Base-by-base conservation (phyloP, 169 alveolate genomes). In the Babesia microti region DNA sequence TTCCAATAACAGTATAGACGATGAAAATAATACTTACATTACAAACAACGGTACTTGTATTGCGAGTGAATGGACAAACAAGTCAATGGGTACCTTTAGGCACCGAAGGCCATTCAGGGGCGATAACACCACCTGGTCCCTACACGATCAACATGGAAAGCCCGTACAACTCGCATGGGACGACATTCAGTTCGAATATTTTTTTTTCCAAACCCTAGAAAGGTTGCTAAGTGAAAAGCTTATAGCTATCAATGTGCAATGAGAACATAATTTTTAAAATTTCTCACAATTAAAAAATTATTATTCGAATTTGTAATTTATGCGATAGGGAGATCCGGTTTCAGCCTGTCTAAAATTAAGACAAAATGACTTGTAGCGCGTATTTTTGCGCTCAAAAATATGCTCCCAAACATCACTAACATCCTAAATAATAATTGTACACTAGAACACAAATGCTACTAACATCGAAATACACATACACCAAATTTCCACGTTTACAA, bases 81-180 rank as follows among this genome's bases (percentile, higher is more conserved):
- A 54, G 58, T 4, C 66, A 54, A 41, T n/a, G n/a, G n/a, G 59
- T 2, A 65, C 76, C 14, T 37, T 42, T 32, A 48, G 76, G 18
- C 24, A 69, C 14, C 50, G 68, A 11, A 37, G 44, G 26, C 54
- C 47, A 26, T 40, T 55, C 51, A 46, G 50, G 14, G 67, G 48
- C 41, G 59, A 47, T 14, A 72, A 72, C 33, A 44, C 83, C 11
- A 74, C 75, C 0, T 81, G 89, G 89, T 28, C 61, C 58, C 43
- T 81, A 7, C 54, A 67, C 41, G 89, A 81, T 49, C 57, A 55
- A 32, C 70, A 66, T 35, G 83, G 83, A 12, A 68, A 61, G 26
- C 72, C 66, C 11, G 58, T 81, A 35, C 84, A 69, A 14, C 60
- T 81, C 36, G 80, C 68, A 39, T 81, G 89, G 89, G 86, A 67